Conservation (phyloP, 345 rosid genomes). For the Eucalyptus curtisii region DNA sequence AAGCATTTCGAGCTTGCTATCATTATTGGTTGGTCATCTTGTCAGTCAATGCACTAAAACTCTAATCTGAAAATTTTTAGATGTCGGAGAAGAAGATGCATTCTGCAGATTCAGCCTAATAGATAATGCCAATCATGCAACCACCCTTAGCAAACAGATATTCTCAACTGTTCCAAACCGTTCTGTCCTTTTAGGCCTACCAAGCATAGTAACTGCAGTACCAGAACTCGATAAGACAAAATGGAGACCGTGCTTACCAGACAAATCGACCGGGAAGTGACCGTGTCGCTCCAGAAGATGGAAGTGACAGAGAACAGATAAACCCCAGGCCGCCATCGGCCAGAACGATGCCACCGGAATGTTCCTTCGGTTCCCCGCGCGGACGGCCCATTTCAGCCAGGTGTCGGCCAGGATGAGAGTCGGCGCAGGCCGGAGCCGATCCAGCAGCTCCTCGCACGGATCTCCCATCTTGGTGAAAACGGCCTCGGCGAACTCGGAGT, state of each 20-base stretch:
- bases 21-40: not conserved
- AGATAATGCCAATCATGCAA: not conserved
- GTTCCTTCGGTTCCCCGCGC: conserved; percentile 18
- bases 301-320: conserved; percentile 8
- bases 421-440: conserved; percentile 3
- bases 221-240: not conserved
- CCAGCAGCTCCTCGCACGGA: conserved; percentile 4
- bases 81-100: not conserved
- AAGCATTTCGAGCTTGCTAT: not conserved
- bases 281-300: conserved; percentile 6
- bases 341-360: conserved; percentile 42
- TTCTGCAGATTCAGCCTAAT: not conserved
- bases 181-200: not conserved
- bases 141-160: not conserved
- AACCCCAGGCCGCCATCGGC: conserved; percentile 23
- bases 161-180: not conserved
- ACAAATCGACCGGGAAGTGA: conserved; percentile 5
- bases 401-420: conserved; percentile 22
- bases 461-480: conserved; percentile 13
- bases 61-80: not conserved
- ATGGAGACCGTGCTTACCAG: conserved; percentile 1
- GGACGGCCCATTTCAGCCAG: conserved; percentile 13
- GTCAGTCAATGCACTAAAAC: not conserved
- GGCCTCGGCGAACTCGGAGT: not conserved
- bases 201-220: not conserved